Evolutionary conservation across 768 basidiomycete species (phyloP), one percentile per base, ranked within the genome.

Genomic region (Naganishia friedmannii): DNA sequence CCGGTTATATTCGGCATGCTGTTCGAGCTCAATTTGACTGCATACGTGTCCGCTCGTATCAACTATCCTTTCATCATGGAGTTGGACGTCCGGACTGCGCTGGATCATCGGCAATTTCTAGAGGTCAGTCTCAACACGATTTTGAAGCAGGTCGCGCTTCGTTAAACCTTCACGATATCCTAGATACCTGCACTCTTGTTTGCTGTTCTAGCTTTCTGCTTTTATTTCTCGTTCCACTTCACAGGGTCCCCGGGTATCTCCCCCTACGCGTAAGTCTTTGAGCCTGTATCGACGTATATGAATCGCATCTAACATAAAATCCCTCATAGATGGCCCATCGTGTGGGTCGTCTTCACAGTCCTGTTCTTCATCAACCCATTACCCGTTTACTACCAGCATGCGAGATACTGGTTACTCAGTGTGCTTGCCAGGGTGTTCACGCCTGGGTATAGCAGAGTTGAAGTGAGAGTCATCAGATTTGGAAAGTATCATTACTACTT

Each of bases 161-260:
- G 29, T 37, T 54, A 15, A 55, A 48, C 21, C 32, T 29, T 53
- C 29, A 15, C 10, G 13, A 21, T 17, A 19, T 28, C 9, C 8
- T 71, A 93, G 91, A 85, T 90, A 12, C 93, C 95, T 0, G 85
- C 88, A n/a, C 83, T 93, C 57, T 80, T 95, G n/a, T 84, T 93
- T 32, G 83, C 87, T 29, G 84, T 87, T 0, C 85, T 97, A 6
- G 87, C 85, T 65, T 90, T 89, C 71, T 87, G 89, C 32, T 93
- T 93, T 78, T 93, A 88, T 88, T 83, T 96, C 53, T 90, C 93
- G 0, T 91, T 94, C 77, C 77, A 85, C 53, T 84, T 84, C 26
- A 82, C 91, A 26, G 90, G 89, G 17, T 71, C 80, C 28, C 78
- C 84, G 0, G 74, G 80, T n/a, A 77, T 89, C 17, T 82, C 84